phyloP scores from a whole-genome alignment of 495 filamentous ascomycete species.

The Aspergillus coremiiformis region DNA sequence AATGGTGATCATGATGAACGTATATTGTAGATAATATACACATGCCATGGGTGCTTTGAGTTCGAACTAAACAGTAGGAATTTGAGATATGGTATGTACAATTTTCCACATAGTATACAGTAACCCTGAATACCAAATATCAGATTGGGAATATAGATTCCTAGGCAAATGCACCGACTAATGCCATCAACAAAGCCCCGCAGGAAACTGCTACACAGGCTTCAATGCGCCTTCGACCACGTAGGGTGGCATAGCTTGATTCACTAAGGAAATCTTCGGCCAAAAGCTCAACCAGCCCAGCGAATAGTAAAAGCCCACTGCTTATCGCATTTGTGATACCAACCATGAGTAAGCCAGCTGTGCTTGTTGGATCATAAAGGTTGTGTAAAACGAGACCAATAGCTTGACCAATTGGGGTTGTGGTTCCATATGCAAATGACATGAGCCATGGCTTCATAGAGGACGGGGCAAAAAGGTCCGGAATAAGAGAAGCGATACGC shows the following conservation, averaged over 20 bases:
- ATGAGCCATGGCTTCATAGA: slow-evolving; percentile 80
- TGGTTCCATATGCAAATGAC: slow-evolving; percentile 84
- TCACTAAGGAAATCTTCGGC: slow-evolving; percentile 92
- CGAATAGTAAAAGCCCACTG: slow-evolving; percentile 79
- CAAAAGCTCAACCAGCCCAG: slow-evolving; percentile 82
- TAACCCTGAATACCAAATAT: neutral
- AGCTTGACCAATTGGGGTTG: slow-evolving; percentile 85
- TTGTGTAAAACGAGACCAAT: slow-evolving; percentile 76
- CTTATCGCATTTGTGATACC: slow-evolving; percentile 90
- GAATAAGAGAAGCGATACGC: slow-evolving; percentile 59
- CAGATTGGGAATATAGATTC: neutral
- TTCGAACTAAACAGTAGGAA: neutral
- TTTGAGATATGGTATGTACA: too few species aligned
- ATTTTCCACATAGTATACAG: neutral
- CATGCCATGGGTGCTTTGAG: too few species aligned
- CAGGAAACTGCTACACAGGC: slow-evolving; percentile 71
- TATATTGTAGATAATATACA: too few species aligned
- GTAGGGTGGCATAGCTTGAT: slow-evolving; percentile 69
- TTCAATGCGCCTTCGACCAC: slow-evolving; percentile 60
- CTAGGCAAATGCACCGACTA: slow-evolving; percentile 85
- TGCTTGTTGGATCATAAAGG: slow-evolving; percentile 74
- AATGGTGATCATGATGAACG: too few species aligned
- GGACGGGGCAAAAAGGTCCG: slow-evolving; percentile 42
- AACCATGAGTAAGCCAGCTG: slow-evolving; percentile 80
- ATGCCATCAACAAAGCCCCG: slow-evolving; percentile 75